A percentile compares a stretch with the other conserved stretches of the same genome.
phyloP scores from a whole-genome alignment of 2,329 filamentous ascomycete species.

The Venturia effusa region DNA sequence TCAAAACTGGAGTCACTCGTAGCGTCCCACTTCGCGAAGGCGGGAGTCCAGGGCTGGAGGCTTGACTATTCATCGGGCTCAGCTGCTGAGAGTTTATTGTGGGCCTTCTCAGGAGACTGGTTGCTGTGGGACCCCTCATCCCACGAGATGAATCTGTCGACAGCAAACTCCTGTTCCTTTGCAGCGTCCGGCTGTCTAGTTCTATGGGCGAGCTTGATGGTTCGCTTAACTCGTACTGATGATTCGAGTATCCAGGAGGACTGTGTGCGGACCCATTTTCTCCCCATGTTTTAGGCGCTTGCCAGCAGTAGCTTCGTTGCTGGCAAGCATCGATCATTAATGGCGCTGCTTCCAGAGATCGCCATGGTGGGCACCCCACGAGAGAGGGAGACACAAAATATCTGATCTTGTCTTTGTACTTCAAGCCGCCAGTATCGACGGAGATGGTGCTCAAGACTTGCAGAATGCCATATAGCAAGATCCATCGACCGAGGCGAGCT shows the following conservation, averaged over 20 bases:
- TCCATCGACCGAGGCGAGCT: conserved; percentile 33
- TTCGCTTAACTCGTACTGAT: conserved; percentile 9
- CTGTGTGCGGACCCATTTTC: neutral
- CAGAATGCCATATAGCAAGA: conserved; percentile 31
- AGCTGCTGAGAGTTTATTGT: neutral
- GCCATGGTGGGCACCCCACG: conserved; percentile 17
- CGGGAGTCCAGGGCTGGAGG: neutral
- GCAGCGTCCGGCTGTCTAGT: neutral
- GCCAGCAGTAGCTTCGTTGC: conserved; percentile 12
- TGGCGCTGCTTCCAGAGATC: conserved; percentile 5
- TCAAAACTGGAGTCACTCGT: neutral
- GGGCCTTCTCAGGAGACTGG: neutral
- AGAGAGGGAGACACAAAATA: conserved; percentile 30
- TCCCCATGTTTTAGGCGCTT: conserved; percentile 10
- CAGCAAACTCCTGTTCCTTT: neutral
- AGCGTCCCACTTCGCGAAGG: neutral
- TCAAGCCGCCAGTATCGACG: conserved; percentile 29
- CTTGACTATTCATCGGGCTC: neutral
- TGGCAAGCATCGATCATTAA: conserved; percentile 12
- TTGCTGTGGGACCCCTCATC: neutral
- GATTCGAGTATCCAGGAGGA: conserved; percentile 8
- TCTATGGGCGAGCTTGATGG: neutral
- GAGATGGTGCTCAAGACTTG: conserved; percentile 32
- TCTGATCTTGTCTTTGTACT: conserved; percentile 24
- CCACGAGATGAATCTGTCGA: neutral